phyloP scores from a whole-genome alignment of 176 grass and related monocot species.

The Luzula sylvatica region DNA sequence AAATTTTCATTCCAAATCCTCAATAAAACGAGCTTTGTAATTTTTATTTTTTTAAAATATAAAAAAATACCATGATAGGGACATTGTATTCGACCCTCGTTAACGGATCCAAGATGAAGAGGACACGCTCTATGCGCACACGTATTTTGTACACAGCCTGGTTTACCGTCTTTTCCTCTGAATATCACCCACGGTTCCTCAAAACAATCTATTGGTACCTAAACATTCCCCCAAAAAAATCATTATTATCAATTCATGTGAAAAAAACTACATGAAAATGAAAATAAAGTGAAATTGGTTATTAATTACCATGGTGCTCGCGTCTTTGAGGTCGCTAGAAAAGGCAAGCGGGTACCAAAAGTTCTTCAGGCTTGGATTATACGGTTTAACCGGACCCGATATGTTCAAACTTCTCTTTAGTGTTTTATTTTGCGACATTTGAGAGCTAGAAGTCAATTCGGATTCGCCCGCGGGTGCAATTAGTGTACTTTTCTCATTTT shows the following conservation, averaged over 20 bases:
- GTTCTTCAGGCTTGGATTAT: slow-evolving; percentile 66
- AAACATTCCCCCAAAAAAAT: slow-evolving; percentile 7
- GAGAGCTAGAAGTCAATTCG: slow-evolving; percentile 21
- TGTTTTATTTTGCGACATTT: slow-evolving; percentile 19
- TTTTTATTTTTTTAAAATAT: not conserved
- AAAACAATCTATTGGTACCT: slow-evolving; percentile 96
- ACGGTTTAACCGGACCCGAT: slow-evolving; percentile 71
- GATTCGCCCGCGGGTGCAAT: slow-evolving; percentile 20
- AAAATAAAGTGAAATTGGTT: no score
- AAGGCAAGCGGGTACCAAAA: slow-evolving; percentile 99
- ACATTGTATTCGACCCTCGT: slow-evolving; percentile 85
- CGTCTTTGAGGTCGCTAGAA: slow-evolving; percentile 80
- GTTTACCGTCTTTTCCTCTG: slow-evolving; percentile 69
- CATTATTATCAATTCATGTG: not conserved
- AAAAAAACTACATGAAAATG: not conserved
- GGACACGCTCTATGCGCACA: slow-evolving; percentile 98
- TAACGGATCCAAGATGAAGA: slow-evolving; percentile 92
- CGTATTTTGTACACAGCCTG: slow-evolving; percentile 89
- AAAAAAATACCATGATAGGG: slow-evolving; percentile 79
- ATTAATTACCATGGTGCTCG: slow-evolving; percentile 73
- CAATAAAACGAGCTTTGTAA: no score
- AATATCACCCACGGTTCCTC: slow-evolving; percentile 97
- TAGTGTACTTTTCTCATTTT: slow-evolving; percentile 31
- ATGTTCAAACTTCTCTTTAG: slow-evolving; percentile 40
- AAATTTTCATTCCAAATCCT: slow-evolving; percentile 8